These are phyloP conservation scores for Prunus yedoensis DNA, from an alignment of 331 rosid species.

Conservation along the genomic window DNA sequence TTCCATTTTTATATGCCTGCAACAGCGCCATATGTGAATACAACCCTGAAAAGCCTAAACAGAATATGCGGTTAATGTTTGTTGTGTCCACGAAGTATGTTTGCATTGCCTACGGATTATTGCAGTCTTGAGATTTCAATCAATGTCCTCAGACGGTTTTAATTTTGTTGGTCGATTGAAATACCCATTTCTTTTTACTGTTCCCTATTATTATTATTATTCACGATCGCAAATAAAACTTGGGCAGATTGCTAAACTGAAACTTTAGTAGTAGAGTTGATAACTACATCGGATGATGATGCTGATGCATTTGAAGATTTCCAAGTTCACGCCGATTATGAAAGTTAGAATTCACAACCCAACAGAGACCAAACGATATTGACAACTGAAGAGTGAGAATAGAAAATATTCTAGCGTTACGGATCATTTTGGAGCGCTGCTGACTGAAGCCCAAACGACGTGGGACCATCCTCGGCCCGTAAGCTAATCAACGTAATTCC, in stretches of 20 bases:
- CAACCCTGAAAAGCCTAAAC: too few species aligned
- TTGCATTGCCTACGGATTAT: too few species aligned
- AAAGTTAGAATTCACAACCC: neutral
- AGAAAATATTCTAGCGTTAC: neutral
- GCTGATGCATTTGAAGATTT: neutral
- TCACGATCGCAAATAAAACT: too few species aligned
- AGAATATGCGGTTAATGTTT: too few species aligned
- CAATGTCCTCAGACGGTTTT: too few species aligned
- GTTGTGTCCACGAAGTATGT: too few species aligned
- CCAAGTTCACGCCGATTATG: neutral
- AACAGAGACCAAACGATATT: neutral
- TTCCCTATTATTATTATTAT: too few species aligned
- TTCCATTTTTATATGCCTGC: too few species aligned
- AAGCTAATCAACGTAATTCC: constrained; percentile 47
- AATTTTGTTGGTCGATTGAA: too few species aligned
- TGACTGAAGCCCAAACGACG: constrained; percentile 12
- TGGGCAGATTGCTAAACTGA: neutral
- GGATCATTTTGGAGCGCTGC: constrained; percentile 12
- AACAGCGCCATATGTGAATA: too few species aligned
- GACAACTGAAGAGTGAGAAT: neutral
- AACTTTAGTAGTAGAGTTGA: neutral
- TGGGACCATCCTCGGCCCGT: constrained; percentile 24
- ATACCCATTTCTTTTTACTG: too few species aligned
- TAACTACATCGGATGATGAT: neutral
- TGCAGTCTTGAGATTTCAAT: too few species aligned